Base-by-base conservation (phyloP, 805 yeast species). In the Candida dendrica region DNA sequence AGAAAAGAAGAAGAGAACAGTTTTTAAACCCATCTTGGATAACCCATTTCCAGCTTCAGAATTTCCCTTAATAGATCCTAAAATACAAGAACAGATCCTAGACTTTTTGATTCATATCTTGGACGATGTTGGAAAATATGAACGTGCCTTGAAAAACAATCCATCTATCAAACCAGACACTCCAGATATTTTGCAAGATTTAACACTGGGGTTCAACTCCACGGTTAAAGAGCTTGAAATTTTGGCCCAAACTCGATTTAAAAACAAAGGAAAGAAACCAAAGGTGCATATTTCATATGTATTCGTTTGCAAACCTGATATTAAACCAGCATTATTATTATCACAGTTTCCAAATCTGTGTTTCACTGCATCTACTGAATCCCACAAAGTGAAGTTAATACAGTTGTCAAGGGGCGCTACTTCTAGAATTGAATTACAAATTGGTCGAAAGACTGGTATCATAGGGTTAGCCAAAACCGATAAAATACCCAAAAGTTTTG, bases 11-110 rank as follows among this genome's bases (percentile, higher is more conserved):
- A 64, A 74, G 41, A 68, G 71, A 46, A 80, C 77, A 47, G 77
- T 80, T 7, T 77, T 76, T 59, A 80, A 76, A 56, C 86, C 89
- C 0, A 62, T 82, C 2, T 61, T 82, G 17, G 81, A 79, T 24
- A 78, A 77, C 46, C 87, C 89, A 3, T 80, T 66, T 51, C 72
- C 83, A 0, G 69, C 69, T 39, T 65, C 72, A 8, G 60, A 55
- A 9, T 69, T 73, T 61, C 70, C 75, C 6, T 63, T 65, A 52
- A 52, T 67, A 1, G 71, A 68, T 10, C 72, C 67, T 6, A 56
- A 58, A 5, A 40, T 60, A 2, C 70, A 69, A 9, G 39, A 52
- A 26, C 64, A 65, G 37, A 54, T 74, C n/a, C 43, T 71, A 3
- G 69, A 71, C 26, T 55, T 60, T 19, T 48, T 71, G 9, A 47